phyloP scores from a whole-genome alignment of 2,329 filamentous ascomycete genomes.

The Xenosphaeropsis pyriputrescens region DNA sequence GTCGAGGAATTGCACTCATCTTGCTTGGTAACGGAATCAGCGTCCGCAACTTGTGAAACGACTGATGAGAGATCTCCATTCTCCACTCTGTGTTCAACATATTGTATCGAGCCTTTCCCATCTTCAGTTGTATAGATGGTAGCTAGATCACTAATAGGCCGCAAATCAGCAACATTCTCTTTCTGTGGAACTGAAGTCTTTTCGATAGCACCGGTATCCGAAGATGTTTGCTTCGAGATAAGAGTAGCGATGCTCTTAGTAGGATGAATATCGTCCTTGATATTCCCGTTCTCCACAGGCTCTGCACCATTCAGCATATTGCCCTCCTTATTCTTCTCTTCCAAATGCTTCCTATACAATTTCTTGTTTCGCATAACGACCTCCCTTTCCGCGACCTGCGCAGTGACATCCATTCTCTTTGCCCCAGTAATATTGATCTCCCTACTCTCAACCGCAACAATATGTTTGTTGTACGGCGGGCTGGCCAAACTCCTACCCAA shows the following conservation, averaged over 20 bases:
- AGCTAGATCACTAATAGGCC: slow-evolving; percentile 32
- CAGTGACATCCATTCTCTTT: slow-evolving; percentile 68
- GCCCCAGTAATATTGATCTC: slow-evolving; percentile 79
- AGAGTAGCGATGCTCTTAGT: too few species aligned
- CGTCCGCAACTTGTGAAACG: slow-evolving; percentile 42
- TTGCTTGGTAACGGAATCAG: slow-evolving; percentile 10
- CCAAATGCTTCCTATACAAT: slow-evolving; percentile 33
- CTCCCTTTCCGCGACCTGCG: slow-evolving; percentile 59
- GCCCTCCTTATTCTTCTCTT: slow-evolving; percentile 24
- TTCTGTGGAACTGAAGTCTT: too few species aligned
- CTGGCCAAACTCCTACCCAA: slow-evolving; percentile 78
- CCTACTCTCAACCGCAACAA: slow-evolving; percentile 82
- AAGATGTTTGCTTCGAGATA: too few species aligned
- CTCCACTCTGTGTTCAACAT: slow-evolving; percentile 60
- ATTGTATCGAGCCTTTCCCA: slow-evolving; percentile 58
- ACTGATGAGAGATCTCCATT: slow-evolving; percentile 58
- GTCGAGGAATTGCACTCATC: background rate
- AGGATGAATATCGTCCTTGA: slow-evolving; percentile 11
- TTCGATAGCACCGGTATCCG: too few species aligned
- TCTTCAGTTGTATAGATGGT: slow-evolving; percentile 39
- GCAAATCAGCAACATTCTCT: slow-evolving; percentile 26
- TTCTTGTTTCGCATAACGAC: slow-evolving; percentile 75
- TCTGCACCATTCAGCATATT: slow-evolving; percentile 21
- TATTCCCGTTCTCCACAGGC: slow-evolving; percentile 3
- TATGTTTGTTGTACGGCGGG: slow-evolving; percentile 69